These are phyloP conservation scores for Boletus rufocinnamomeus DNA, from an alignment of 768 basidiomycete species.

Conservation along the genomic window DNA sequence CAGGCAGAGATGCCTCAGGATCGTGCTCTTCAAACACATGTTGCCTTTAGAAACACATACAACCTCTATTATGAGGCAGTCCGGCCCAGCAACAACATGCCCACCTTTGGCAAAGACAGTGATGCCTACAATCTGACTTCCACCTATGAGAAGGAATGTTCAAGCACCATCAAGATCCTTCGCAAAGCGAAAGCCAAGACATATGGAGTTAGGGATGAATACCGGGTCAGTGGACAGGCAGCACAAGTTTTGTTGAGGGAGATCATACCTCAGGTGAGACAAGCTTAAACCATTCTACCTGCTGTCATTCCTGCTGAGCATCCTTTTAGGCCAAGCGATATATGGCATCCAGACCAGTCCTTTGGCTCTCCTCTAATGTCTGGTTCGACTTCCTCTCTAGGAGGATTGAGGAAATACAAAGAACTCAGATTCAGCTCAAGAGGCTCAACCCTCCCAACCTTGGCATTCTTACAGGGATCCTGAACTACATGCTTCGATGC, in stretches of 20 bases:
- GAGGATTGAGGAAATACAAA: neutral
- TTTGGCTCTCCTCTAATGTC: constrained; percentile 4
- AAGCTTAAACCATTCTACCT: too few relatives aligned
- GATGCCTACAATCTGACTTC: constrained; percentile 10
- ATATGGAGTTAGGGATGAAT: constrained; percentile 6
- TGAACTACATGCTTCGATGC: constrained; percentile 10
- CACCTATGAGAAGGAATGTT: neutral
- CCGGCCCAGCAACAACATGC: constrained; percentile 1
- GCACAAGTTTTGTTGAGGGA: neutral
- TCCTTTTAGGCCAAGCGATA: neutral
- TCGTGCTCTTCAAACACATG: neutral
- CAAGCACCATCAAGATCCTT: neutral
- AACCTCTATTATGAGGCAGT: constrained; percentile 18
- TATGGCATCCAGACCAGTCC: neutral
- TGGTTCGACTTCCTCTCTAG: constrained; percentile 6
- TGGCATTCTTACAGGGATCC: constrained; percentile 8
- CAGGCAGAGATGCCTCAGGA: constrained; percentile 19
- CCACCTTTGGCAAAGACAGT: neutral
- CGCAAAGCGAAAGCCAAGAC: neutral
- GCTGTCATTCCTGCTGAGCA: neutral
- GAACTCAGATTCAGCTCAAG: neutral
- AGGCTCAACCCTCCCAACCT: constrained; percentile 11
- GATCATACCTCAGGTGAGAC: neutral
- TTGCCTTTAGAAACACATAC: constrained; percentile 15
- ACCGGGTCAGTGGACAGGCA: constrained; percentile 7